phyloP scores from a whole-genome alignment of 202 grass and related monocot species.

The Eragrostis tef region DNA sequence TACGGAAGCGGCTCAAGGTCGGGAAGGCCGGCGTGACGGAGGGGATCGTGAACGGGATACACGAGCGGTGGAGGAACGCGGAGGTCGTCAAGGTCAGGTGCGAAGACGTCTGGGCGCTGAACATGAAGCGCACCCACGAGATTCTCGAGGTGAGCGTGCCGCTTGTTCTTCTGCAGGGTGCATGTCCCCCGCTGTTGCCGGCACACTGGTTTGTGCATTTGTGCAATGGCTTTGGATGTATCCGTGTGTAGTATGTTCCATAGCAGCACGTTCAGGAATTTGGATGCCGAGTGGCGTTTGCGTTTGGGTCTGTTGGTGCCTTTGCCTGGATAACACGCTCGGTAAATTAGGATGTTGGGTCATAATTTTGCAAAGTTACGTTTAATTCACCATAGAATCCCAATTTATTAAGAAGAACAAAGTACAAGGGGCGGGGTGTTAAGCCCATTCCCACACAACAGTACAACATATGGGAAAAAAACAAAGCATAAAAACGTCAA shows the following conservation, averaged over 20 bases:
- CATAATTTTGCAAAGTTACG: not conserved
- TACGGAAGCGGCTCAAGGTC: slow-evolving; percentile 61
- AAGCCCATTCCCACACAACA: too few relatives aligned
- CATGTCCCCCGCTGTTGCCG: not conserved
- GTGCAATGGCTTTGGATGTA: not conserved
- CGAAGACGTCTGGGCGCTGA: slow-evolving; percentile 80
- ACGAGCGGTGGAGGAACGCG: slow-evolving; percentile 74
- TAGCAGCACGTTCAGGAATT: too few relatives aligned
- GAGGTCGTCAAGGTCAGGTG: slow-evolving; percentile 87
- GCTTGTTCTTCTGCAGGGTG: too few relatives aligned
- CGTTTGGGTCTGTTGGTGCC: not conserved
- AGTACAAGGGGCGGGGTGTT: too few relatives aligned
- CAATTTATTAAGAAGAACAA: too few relatives aligned
- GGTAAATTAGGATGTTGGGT: not conserved
- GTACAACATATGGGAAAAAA: too few relatives aligned
- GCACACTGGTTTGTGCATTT: not conserved
- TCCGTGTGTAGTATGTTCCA: not conserved
- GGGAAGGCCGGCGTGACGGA: slow-evolving; percentile 85
- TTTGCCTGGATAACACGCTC: not conserved
- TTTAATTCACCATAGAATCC: not conserved
- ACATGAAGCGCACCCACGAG: slow-evolving; percentile 93
- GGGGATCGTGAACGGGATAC: slow-evolving; percentile 84
- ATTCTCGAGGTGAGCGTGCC: slow-evolving; percentile 63
- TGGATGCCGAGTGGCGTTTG: not conserved
- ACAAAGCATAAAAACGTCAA: too few relatives aligned